These are phyloP conservation scores for Priceomyces carsonii DNA, from an alignment of 805 yeast species.

Conservation along the genomic window DNA sequence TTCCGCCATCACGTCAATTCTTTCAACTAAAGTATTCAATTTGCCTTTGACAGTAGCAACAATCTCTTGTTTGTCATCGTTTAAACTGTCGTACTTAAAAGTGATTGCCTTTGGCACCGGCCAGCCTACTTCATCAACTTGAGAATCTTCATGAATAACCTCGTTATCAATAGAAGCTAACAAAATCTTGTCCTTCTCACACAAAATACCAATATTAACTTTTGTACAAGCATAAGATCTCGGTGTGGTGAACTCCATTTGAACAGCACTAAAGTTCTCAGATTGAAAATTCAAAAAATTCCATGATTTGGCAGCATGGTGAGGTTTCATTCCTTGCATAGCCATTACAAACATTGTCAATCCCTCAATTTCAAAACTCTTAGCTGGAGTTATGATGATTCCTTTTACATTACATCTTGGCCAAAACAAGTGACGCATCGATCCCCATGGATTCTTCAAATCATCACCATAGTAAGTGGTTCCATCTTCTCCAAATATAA, in stretches of 20 bases:
- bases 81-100: slow-evolving; percentile 49
- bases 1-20: slow-evolving; percentile 97
- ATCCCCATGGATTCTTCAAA: slow-evolving; percentile 87
- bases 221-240: slow-evolving; percentile 79
- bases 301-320: slow-evolving; percentile 98
- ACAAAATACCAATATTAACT: slow-evolving; percentile 77
- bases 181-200: slow-evolving; percentile 62
- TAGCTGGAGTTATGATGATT: slow-evolving; percentile 45
- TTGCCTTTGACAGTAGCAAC: slow-evolving; percentile 59
- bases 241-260: slow-evolving; percentile 97
- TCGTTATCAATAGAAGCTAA: slow-evolving; percentile 65
- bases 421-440: slow-evolving; percentile 96
- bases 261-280: slow-evolving; percentile 66
- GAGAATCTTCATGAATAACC: slow-evolving; percentile 54
- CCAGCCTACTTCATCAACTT: slow-evolving; percentile 87
- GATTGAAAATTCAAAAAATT: slow-evolving; percentile 90
- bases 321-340: slow-evolving; percentile 98
- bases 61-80: slow-evolving; percentile 42
- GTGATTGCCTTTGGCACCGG: slow-evolving; percentile 71
- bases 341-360: slow-evolving; percentile 91
- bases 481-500: slow-evolving; percentile 90
- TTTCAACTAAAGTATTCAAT: slow-evolving; percentile 66
- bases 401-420: slow-evolving; percentile 82
- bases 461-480: slow-evolving; percentile 85
- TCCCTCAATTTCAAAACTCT: slow-evolving; percentile 43